A percentile compares a stretch with the other conserved stretches of the same genome.
Conservation (phyloP, 1,284 basidiomycete genomes). For the Apiotrichum mycotoxinovorans region DNA sequence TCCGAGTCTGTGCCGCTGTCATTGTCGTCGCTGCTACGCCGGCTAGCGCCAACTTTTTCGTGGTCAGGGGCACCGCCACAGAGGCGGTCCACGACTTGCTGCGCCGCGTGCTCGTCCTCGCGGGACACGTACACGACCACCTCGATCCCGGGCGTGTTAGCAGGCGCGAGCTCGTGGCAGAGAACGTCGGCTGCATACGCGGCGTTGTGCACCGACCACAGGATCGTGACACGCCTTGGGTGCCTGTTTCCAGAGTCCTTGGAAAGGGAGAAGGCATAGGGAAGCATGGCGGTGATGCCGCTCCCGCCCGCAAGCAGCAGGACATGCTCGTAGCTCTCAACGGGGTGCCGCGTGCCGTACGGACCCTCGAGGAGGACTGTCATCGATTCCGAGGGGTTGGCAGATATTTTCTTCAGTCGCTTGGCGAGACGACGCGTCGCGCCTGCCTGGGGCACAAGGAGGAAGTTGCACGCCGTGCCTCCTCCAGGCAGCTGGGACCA, state of each 20-base stretch:
- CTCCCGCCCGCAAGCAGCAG: slow-evolving; percentile 32
- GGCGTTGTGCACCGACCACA: slow-evolving; percentile 27
- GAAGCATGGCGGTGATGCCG: slow-evolving; percentile 30
- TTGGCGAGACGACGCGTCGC: slow-evolving; percentile 23
- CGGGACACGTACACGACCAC: slow-evolving; percentile 6
- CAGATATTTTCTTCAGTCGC: slow-evolving; percentile 2
- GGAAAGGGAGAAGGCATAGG: slow-evolving; percentile 24
- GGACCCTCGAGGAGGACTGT: slow-evolving; percentile 32
- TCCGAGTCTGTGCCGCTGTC: no score
- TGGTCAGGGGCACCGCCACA: no score
- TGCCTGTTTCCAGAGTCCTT: no score
- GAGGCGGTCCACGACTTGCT: no score
- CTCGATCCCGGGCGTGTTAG: slow-evolving; percentile 1
- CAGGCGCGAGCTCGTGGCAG: slow-evolving; percentile 15
- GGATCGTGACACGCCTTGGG: slow-evolving; percentile 14
- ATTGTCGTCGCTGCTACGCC: no score
- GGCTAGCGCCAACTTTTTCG: no score
- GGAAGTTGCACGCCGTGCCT: slow-evolving; percentile 21
- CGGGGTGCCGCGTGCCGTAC: slow-evolving; percentile 29
- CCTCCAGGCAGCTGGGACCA: slow-evolving; percentile 1
- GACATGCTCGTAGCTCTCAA: slow-evolving; percentile 23
- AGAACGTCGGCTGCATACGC: slow-evolving; percentile 28
- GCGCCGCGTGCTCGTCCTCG: no score
- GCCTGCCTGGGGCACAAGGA: slow-evolving; percentile 22
- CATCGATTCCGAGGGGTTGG: no score